Conservation (phyloP, 345 rosid species). For the Eucalyptus tenuipes region DNA sequence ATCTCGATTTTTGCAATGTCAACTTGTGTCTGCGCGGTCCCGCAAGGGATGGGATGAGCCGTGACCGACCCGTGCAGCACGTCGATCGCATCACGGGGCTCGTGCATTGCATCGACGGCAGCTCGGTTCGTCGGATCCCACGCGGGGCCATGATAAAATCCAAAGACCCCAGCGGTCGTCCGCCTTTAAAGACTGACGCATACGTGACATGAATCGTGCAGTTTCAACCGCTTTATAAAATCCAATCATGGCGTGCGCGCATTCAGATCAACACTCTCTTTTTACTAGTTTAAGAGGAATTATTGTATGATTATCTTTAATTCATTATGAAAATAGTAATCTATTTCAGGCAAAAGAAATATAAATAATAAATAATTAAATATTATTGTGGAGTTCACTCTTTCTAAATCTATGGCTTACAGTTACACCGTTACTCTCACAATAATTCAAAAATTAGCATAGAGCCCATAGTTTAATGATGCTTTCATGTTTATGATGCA, state of each 20-base stretch:
- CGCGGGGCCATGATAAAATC: not conserved
- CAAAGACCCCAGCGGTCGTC: not conserved
- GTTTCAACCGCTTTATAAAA: not conserved
- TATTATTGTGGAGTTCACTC: fast-evolving
- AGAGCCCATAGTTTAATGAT: fast-evolving
- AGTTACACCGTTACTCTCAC: fast-evolving
- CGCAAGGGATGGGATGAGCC: too few species aligned
- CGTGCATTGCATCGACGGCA: not conserved
- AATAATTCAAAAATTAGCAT: fast-evolving
- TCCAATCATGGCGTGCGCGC: not conserved
- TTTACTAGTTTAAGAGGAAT: not conserved
- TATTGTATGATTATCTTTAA: too few species aligned
- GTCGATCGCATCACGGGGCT: not conserved
- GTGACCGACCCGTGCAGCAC: not conserved
- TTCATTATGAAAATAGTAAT: too few species aligned
- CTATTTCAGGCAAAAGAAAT: too few species aligned
- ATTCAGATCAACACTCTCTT: not conserved
- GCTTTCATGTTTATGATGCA: fast-evolving
- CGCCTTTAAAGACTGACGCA: not conserved
- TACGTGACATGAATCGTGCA: not conserved
- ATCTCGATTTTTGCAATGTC: not conserved
- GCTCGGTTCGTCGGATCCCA: not conserved
- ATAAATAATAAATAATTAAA: too few species aligned
- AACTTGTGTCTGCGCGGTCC: too few species aligned
- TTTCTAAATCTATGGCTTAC: too few species aligned